Conservation (phyloP, 2,329 filamentous ascomycete species). For the Fusarium mexicanum region DNA sequence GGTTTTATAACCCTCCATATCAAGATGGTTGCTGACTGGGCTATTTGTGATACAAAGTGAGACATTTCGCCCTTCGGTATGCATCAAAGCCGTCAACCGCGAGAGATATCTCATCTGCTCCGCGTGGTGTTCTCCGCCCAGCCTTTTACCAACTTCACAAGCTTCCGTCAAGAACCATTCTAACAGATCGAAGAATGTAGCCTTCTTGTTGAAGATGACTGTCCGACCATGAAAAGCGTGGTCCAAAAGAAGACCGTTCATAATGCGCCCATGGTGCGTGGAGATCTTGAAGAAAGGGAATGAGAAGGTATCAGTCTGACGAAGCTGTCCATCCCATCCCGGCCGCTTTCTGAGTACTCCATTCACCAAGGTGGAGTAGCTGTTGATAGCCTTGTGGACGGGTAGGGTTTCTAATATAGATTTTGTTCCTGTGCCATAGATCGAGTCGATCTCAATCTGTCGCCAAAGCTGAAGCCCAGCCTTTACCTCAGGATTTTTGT, state of each 20-base stretch:
- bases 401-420: neutral
- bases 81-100: neutral
- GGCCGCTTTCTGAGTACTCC: neutral
- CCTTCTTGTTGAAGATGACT: rapidly evolving
- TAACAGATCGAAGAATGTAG: rapidly evolving
- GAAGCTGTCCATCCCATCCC: neutral
- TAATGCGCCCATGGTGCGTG: rapidly evolving
- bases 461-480: rapidly evolving
- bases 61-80: neutral
- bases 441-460: neutral
- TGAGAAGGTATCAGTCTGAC: neutral
- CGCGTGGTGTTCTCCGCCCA: neutral
- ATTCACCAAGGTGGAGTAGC: neutral
- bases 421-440: neutral
- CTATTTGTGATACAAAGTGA: neutral
- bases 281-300: neutral
- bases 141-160: neutral
- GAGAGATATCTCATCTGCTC: neutral
- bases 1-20: neutral
- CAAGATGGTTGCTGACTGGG: neutral
- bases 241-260: neutral
- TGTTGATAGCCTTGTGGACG: neutral
- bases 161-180: neutral
- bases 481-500: neutral
- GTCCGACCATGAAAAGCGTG: neutral